Conservation (phyloP, 257 asterid genomes). For the Nicotiana sylvestris region DNA sequence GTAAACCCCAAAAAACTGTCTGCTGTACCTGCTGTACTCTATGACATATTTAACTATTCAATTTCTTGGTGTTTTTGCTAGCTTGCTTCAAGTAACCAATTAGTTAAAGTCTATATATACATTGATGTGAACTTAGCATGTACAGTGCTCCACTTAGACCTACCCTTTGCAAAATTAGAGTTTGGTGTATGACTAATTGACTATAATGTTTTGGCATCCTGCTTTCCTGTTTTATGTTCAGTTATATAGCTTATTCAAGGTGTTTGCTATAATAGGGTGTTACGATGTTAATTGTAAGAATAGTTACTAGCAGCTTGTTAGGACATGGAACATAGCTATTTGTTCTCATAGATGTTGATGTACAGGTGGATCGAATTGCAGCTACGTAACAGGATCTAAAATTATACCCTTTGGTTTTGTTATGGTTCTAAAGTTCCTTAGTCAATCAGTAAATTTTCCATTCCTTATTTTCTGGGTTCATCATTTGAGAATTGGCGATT, state of each 20-base stretch:
- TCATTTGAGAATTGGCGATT: neutral
- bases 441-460: neutral
- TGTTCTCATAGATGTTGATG: neutral
- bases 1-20: neutral
- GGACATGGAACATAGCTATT: neutral
- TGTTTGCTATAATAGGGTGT: neutral
- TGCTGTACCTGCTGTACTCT: neutral
- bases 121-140: neutral
- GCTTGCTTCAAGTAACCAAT: neutral
- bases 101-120: neutral
- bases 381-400: neutral
- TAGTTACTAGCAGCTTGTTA: neutral
- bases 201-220: neutral
- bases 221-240: neutral
- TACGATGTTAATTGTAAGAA: neutral
- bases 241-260: neutral
- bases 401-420: neutral
- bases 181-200: neutral
- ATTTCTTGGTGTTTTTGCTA: neutral
- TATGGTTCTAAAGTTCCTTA: neutral
- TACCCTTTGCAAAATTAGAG: neutral
- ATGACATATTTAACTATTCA: neutral
- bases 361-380: neutral
- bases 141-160: neutral
- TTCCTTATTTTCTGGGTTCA: constrained; percentile 7